phyloP scores from a whole-genome alignment of 1,284 basidiomycete genomes.

The Trametes sp. region DNA sequence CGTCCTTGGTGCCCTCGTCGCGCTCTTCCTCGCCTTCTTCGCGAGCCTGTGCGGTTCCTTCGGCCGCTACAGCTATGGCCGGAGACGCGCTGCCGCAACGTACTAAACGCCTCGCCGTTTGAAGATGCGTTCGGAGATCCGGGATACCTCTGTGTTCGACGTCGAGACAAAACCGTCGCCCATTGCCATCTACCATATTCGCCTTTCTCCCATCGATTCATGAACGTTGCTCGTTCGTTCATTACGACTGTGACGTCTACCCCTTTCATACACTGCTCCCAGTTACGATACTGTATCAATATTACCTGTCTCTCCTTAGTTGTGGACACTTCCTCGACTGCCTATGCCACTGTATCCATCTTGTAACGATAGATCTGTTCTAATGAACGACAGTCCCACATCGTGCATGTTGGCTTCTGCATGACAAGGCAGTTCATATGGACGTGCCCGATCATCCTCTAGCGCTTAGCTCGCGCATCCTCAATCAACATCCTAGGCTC shows the following conservation, averaged over 20 bases:
- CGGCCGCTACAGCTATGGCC: slow-evolving; percentile 70
- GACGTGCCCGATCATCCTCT: too few relatives aligned
- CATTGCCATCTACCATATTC: background rate
- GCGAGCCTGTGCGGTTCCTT: slow-evolving; percentile 71
- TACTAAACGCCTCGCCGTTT: slow-evolving; percentile 28
- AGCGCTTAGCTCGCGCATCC: too few relatives aligned
- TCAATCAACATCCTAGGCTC: too few relatives aligned
- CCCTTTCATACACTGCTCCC: background rate
- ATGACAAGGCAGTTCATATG: too few relatives aligned
- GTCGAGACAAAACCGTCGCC: background rate
- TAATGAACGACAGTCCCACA: slow-evolving; percentile 1
- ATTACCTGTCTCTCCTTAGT: background rate
- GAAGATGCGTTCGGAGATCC: background rate
- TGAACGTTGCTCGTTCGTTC: background rate
- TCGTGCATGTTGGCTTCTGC: too few relatives aligned
- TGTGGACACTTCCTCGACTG: background rate
- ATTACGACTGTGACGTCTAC: slow-evolving; percentile 6
- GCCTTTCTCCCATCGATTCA: background rate
- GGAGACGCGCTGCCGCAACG: slow-evolving; percentile 30
- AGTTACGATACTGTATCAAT: slow-evolving; percentile 9
- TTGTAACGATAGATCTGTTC: slow-evolving; percentile 2
- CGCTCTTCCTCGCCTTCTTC: slow-evolving; percentile 72
- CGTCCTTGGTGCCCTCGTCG: slow-evolving; percentile 73
- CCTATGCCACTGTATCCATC: background rate
- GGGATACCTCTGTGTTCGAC: background rate